Conservation (phyloP, 2,329 filamentous ascomycete species). For the Penicillium sumatraense region DNA sequence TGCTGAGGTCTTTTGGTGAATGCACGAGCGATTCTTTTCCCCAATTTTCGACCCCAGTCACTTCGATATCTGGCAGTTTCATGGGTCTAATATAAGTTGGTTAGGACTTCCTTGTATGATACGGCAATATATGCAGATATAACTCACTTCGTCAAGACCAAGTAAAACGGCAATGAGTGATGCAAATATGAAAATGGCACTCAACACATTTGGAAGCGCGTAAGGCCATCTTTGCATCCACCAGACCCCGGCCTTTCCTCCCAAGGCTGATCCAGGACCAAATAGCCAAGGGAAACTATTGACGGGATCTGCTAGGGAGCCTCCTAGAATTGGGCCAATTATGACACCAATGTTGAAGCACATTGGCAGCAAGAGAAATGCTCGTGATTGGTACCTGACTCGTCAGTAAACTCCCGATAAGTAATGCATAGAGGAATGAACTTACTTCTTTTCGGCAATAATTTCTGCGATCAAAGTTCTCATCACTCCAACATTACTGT, state of each 20-base stretch:
- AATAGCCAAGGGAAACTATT: slow-evolving; percentile 66
- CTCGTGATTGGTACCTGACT: slow-evolving; percentile 52
- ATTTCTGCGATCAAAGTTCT: slow-evolving; percentile 75
- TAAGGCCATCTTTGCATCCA: slow-evolving; percentile 72
- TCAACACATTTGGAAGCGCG: slow-evolving; percentile 71
- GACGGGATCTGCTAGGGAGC: slow-evolving; percentile 69
- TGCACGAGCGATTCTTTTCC: slow-evolving; percentile 37
- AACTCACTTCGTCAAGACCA: slow-evolving; percentile 66
- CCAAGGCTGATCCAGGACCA: slow-evolving; percentile 61
- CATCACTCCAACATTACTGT: slow-evolving; percentile 77
- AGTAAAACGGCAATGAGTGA: slow-evolving; percentile 63
- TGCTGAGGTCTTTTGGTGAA: slow-evolving; percentile 32
- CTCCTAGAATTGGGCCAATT: slow-evolving; percentile 65
- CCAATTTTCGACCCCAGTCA: slow-evolving; percentile 48
- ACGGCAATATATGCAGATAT: background rate
- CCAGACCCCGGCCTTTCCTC: slow-evolving; percentile 60
- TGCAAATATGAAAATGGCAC: slow-evolving; percentile 62
- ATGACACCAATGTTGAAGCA: slow-evolving; percentile 71
- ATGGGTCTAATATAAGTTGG: slow-evolving; percentile 33
- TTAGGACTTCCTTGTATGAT: background rate
- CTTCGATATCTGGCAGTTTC: slow-evolving; percentile 42
- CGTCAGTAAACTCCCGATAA: slow-evolving; percentile 2
- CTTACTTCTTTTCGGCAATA: slow-evolving; percentile 69
- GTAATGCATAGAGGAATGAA: too few relatives aligned
- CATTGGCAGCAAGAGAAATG: slow-evolving; percentile 67